A percentile compares a stretch with the other conserved stretches of the same genome.
phyloP scores from a whole-genome alignment of 2,329 filamentous ascomycete species.

The Fusarium domesticum region DNA sequence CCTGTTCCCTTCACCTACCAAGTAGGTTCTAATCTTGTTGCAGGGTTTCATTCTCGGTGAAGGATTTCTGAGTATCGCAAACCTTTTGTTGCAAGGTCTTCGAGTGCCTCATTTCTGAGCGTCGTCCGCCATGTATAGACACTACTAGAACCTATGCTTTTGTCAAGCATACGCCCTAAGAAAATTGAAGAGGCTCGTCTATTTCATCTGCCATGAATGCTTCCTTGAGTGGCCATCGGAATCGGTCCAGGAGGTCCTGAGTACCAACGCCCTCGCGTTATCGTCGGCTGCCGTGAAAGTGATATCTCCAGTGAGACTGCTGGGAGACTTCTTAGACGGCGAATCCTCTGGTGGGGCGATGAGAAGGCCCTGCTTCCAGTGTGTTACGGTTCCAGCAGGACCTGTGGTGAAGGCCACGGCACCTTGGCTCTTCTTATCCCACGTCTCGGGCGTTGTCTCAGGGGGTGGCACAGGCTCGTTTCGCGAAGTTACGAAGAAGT shows the following conservation, averaged over 20 bases:
- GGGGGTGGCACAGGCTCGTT: conserved; percentile 48
- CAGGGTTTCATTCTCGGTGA: conserved; percentile 88
- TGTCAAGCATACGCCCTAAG: neutral
- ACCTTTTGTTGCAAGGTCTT: conserved; percentile 75
- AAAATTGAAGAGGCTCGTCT: conserved; percentile 10
- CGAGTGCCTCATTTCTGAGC: conserved; percentile 67
- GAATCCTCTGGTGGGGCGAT: conserved; percentile 60
- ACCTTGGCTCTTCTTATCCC: conserved; percentile 54
- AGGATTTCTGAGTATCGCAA: conserved; percentile 87
- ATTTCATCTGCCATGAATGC: conserved; percentile 53
- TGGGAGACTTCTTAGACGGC: conserved; percentile 45
- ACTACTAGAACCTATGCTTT: neutral
- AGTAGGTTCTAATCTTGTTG: conserved; percentile 9
- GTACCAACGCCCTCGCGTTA: conserved; percentile 65
- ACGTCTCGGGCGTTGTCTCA: conserved; percentile 59
- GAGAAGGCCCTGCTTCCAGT: conserved; percentile 85
- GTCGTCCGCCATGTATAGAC: neutral
- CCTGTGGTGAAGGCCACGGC: conserved; percentile 87
- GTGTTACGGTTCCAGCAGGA: conserved; percentile 71
- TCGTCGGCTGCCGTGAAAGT: conserved; percentile 67
- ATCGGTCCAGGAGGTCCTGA: conserved; percentile 61
- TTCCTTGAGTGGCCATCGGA: conserved; percentile 40
- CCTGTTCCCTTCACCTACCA: neutral
- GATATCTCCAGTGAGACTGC: conserved; percentile 63
- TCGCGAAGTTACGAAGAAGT: conserved; percentile 72